Base-by-base conservation (phyloP, 179 eudicot species). In the Beta lomatogona region DNA sequence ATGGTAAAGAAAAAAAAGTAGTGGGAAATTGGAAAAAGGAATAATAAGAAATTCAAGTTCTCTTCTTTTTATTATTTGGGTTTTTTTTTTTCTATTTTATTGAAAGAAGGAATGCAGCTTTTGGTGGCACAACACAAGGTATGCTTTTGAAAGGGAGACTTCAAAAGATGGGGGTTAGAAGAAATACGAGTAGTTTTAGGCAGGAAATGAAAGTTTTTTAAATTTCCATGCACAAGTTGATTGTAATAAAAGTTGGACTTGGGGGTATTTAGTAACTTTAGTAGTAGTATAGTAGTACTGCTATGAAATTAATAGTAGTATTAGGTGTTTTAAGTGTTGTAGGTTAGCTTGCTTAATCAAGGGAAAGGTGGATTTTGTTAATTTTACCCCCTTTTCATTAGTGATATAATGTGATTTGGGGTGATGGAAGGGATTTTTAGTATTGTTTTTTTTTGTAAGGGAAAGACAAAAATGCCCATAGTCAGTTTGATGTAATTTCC, bases 91-190 rank as follows among this genome's bases (percentile, higher is more conserved):
- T 53, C 54, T 9, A 44, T 41, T 76, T 84, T 80, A 72, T 71
- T 60, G 81, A 80, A 80, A 77, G 88, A 55, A 86, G 82, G 77
- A 36, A 53, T 70, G 80, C 83, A 85, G 87, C 85, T 85, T 85
- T 82, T 68, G 82, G 67, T 78, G 77, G 44, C 50, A 28, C 8
- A 57, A 75, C 50, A 28, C 8, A 57, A 75, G 86, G 73, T 67
- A 44, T 80, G 83, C 80, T 80, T 80, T 79, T 80, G 77, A 28
- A 73, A 65, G 66, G 78, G 4, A 41, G 70, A 57, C 16, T 77
- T 78, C 73, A 25, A 77, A 78, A 60, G 48, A 54, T 4, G 50
- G 22, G n/a, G 48, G 46, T 45, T 4, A 28, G 41, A 46, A 5
- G n/a, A 31, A 7, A 9, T 55, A 48, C 11, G 6, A 41, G 55